Evolutionary conservation across 192 early-diverging fungal genomes (phyloP).

Genomic region (Umbelopsis ramanniana): DNA sequence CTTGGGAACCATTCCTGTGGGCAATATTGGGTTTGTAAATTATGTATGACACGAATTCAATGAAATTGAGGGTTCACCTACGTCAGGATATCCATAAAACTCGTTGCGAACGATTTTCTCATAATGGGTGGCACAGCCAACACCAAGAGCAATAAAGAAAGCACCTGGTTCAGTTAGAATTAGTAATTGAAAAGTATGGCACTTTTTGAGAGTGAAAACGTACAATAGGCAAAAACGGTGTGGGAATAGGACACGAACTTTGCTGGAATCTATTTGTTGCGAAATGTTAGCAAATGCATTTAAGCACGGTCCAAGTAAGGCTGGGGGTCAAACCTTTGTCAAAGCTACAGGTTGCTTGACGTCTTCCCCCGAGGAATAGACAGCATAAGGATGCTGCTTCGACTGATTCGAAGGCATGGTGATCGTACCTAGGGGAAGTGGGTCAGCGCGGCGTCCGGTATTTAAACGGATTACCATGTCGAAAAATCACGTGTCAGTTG

Average conservation of each 20-base stretch:
- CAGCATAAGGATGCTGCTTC: constrained; percentile 25
- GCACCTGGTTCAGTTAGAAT: constrained; percentile 49
- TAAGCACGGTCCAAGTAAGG: not conserved
- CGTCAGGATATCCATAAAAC: constrained; percentile 77
- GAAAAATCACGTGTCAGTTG: not conserved
- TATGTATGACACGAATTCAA: too few species aligned
- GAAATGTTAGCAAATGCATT: not conserved
- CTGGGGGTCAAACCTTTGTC: constrained; percentile 22
- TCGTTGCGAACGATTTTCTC: constrained; percentile 82
- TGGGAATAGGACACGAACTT: constrained; percentile 34
- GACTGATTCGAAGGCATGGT: constrained; percentile 13
- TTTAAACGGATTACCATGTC: too few species aligned
- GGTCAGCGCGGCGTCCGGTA: not conserved
- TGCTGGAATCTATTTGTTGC: constrained; percentile 30
- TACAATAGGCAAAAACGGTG: constrained; percentile 42
- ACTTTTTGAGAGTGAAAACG: constrained; percentile 1
- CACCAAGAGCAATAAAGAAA: constrained; percentile 66
- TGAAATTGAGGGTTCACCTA: constrained; percentile 25
- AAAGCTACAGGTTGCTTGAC: constrained; percentile 8
- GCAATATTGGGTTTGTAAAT: not conserved
- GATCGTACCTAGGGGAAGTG: not conserved
- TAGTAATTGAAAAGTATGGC: not conserved
- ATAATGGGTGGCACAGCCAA: constrained; percentile 78
- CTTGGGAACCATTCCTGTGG: constrained; percentile 78
- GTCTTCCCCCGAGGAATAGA: not conserved